These are phyloP conservation scores for Prunus yedoensis DNA, from an alignment of 331 rosid species.

Conservation along the genomic window DNA sequence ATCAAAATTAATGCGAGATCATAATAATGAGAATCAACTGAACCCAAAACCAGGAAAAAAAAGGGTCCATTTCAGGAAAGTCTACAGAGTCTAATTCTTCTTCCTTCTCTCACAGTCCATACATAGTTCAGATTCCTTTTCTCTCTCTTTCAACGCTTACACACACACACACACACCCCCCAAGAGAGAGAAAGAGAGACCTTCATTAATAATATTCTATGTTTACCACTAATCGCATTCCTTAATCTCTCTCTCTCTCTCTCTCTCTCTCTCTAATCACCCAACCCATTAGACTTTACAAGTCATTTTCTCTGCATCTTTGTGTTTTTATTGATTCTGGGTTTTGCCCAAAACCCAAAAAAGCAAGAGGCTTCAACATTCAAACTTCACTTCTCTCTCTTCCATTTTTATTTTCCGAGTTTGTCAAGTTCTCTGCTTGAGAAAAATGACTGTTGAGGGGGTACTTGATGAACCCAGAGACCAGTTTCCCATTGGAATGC, in stretches of 20 bases:
- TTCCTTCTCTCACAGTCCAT: constrained; percentile 20
- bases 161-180: constrained; percentile 8
- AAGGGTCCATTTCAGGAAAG: constrained; percentile 23
- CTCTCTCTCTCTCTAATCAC: constrained; percentile 17
- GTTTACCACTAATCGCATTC: constrained; percentile 27
- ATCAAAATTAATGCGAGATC: constrained; percentile 14
- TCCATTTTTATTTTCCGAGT: neutral
- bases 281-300: constrained; percentile 18
- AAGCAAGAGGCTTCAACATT: neutral
- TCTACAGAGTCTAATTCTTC: constrained; percentile 6
- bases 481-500: constrained; percentile 88
- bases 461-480: constrained; percentile 51
- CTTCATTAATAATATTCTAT: constrained; percentile 16
- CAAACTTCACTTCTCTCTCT: constrained; percentile 2
- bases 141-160: neutral
- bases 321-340: constrained; percentile 32
- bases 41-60: constrained; percentile 15
- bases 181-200: constrained; percentile 11
- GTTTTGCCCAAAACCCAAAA: constrained; percentile 26
- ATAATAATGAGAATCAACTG: constrained; percentile 9
- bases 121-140: constrained; percentile 38
- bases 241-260: constrained; percentile 17
- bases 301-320: constrained; percentile 16
- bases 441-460: constrained; percentile 49
- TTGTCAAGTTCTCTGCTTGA: neutral